Evolutionary conservation across 2,329 filamentous ascomycete genomes (phyloP), one percentile per base, ranked within the genome.

Genomic region (Colletotrichum tanaceti): DNA sequence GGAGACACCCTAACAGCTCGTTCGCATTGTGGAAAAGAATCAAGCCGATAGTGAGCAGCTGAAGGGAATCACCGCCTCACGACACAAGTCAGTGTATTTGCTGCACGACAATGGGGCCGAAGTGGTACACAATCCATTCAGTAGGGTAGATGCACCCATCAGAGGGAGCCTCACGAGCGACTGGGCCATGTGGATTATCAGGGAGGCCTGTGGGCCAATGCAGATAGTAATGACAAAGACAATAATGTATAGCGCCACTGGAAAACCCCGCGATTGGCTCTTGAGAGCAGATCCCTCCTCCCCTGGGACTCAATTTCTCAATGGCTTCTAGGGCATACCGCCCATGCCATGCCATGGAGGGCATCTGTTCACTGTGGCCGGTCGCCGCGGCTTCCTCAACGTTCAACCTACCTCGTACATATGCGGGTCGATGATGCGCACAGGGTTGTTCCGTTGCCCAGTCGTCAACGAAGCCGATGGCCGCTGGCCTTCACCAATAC

Each of bases 371-470:
- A 62, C 63, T 44, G 62, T 54, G 65, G 53, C 43, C 53, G 60
- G 60, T 60, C 60, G 46, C 61, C 41, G 64, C 58, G 61, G 54
- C 65, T 67, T 46, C 53, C 65, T 50, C 61, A 65, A 65, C 54
- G 61, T 60, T 46, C 63, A 58, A 35, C 46, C n/a, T n/a, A n/a
- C n/a, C n/a, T n/a, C n/a, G 11, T 58, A 67, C 66, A 70, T 67
- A 63, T 62, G 67, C 67, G 67, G 67, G 63, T 62, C 52, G 18
- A 63, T 70, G 67, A 70, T 70, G 67, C 64, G 63, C 67, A 63
- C 67, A 68, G 63, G 67, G 67, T 68, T 60, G 5, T 20, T 44
- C 61, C 24, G 54, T 41, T 60, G 49, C 62, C 55, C 55, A 57
- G 55, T 61, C 44, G 55, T 50, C 28, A 41, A 39, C 13, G 7